phyloP scores from a whole-genome alignment of 257 asterid species.

The Paulownia fortunei region DNA sequence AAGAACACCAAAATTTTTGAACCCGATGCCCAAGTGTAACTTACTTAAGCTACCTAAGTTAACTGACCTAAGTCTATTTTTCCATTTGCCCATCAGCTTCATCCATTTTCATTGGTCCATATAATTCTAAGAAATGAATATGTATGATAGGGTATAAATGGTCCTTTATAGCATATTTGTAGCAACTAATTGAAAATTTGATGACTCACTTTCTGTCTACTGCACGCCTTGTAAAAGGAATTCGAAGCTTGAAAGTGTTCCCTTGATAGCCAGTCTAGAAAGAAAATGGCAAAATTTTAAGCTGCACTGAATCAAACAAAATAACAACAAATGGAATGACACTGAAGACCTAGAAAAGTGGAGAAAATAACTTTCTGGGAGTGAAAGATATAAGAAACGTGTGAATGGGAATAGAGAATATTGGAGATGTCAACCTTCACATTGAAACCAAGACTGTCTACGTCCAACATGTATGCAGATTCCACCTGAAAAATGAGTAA shows the following conservation, averaged over 20 bases:
- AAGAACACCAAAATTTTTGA: neutral
- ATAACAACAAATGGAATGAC: neutral
- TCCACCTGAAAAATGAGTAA: slow-evolving; percentile 61
- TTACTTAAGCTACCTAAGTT: neutral
- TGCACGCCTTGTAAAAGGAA: slow-evolving; percentile 83
- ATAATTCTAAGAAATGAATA: too few species aligned
- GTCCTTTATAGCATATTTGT: too few species aligned
- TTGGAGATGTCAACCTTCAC: too few species aligned
- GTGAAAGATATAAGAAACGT: neutral
- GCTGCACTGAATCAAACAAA: neutral
- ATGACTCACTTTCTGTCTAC: slow-evolving; percentile 74
- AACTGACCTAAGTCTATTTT: neutral
- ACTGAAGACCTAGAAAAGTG: neutral
- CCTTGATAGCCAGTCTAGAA: slow-evolving; percentile 70
- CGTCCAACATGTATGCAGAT: slow-evolving; percentile 70
- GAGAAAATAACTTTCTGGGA: neutral
- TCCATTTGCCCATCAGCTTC: too few species aligned
- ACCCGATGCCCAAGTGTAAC: neutral
- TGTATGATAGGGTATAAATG: too few species aligned
- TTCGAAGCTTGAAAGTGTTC: slow-evolving; percentile 71
- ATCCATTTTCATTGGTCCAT: too few species aligned
- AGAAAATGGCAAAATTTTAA: neutral
- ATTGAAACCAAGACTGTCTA: slow-evolving; percentile 85
- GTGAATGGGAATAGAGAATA: too few species aligned
- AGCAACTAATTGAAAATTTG: neutral